A percentile compares a stretch with the other conserved stretches of the same genome.
phyloP scores from a whole-genome alignment of 2,329 filamentous ascomycete species.

The Fusarium bactridioides region DNA sequence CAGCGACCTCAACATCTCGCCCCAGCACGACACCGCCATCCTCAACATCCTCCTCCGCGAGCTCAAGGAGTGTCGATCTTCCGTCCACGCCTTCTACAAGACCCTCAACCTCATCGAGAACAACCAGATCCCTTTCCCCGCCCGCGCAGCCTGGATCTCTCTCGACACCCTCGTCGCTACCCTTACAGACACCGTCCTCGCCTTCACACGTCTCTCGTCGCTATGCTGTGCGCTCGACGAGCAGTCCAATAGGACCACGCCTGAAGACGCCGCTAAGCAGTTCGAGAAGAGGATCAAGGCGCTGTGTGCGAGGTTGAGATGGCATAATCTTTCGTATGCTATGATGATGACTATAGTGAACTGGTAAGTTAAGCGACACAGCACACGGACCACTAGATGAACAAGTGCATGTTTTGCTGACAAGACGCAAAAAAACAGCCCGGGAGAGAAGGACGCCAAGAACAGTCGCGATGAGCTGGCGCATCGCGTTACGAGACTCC shows the following conservation, averaged over 20 bases:
- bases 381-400: constrained; percentile 7
- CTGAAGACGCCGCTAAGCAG: constrained; percentile 26
- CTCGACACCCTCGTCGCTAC: constrained; percentile 47
- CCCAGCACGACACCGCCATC: constrained; percentile 38
- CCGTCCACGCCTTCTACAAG: constrained; percentile 49
- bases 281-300: constrained; percentile 41
- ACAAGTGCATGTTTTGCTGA: background rate
- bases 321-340: constrained; percentile 51
- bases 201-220: constrained; percentile 46
- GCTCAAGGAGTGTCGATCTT: constrained; percentile 50
- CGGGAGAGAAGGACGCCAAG: constrained; percentile 47
- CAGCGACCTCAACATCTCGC: constrained; percentile 46
- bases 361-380: constrained; percentile 40
- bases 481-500: constrained; percentile 45
- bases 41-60: constrained; percentile 47
- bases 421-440: constrained; percentile 30
- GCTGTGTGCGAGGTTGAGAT: constrained; percentile 46
- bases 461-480: constrained; percentile 47
- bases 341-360: constrained; percentile 52
- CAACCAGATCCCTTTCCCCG: constrained; percentile 46
- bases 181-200: constrained; percentile 48
- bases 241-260: constrained; percentile 26
- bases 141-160: constrained; percentile 48
- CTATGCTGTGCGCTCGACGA: constrained; percentile 41
- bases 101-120: constrained; percentile 46